Percentiles rank a stretch among this genome's conserved stretches.
Evolutionary conservation across 768 basidiomycete genomes (phyloP).

Genomic region (Rossbeevera mucosa): DNA sequence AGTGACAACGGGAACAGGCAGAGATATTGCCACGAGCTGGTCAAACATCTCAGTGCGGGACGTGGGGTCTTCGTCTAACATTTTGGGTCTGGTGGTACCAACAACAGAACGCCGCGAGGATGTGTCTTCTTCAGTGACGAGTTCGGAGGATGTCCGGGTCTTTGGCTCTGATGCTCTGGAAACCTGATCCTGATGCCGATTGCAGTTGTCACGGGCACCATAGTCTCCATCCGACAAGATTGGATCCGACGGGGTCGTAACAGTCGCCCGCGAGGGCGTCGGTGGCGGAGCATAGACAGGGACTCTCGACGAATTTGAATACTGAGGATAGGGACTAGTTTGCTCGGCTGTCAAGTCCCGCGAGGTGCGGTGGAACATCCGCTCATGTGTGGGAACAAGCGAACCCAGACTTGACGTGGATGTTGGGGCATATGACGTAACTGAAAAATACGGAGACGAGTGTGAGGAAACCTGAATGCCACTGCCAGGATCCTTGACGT

Average conservation of each 20-base stretch:
- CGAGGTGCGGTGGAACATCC: slow-evolving; percentile 17
- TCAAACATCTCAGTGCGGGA: slow-evolving; percentile 22
- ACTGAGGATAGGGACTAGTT: background rate
- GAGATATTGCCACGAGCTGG: background rate
- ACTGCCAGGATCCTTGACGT: slow-evolving; percentile 6
- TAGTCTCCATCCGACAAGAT: slow-evolving; percentile 10
- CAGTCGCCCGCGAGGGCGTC: background rate
- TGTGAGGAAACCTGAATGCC: background rate
- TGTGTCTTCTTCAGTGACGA: background rate
- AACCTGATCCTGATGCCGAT: background rate
- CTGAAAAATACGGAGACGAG: slow-evolving; percentile 10
- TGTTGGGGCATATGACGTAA: slow-evolving; percentile 16
- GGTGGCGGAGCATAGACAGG: background rate
- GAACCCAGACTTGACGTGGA: slow-evolving; percentile 32
- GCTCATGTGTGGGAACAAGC: slow-evolving; percentile 24
- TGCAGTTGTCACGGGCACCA: background rate
- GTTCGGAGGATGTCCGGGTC: background rate
- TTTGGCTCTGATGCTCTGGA: background rate
- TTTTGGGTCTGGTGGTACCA: slow-evolving; percentile 1
- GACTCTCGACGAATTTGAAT: background rate
- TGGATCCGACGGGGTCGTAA: slow-evolving; percentile 2
- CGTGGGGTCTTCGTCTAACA: slow-evolving; percentile 23
- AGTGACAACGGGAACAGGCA: background rate
- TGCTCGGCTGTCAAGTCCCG: slow-evolving; percentile 8
- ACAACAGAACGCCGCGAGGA: slow-evolving; percentile 1